Evolutionary conservation across 768 basidiomycete genomes (phyloP), one percentile per base, ranked within the genome.

Genomic region (Naganishia vishniacii): DNA sequence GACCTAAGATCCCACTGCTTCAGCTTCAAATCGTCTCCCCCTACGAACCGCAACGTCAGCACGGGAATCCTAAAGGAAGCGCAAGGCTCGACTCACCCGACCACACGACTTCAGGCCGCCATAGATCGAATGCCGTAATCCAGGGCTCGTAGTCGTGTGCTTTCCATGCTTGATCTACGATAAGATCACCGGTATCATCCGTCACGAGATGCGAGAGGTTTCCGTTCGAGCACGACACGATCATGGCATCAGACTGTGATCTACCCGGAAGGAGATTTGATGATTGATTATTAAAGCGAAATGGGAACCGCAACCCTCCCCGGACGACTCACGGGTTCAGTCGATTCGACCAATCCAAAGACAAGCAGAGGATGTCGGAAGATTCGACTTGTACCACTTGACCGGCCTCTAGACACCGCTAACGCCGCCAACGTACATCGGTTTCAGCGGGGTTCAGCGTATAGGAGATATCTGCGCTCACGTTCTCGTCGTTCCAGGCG

Each of bases 101-200:
- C 79, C 89, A 97, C 4, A 95, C 80, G 37, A 89, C 75, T 70
- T 85, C 84, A 0, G 81, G 79, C 65, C 92, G 80, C 88, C 91
- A 94, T 68, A 87, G 86, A 71, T 97, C 84, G 86, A 91, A 98
- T 0, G 88, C 85, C 0, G 88, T 85, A 51, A 91, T 84, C 95
- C 95, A 99, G 0, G 93, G 88, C 73, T 99, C 95, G 70, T 86
- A 85, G 63, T 92, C 89, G 70, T 98, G 95, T 0, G 89, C 93
- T 64, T 84, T 80, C 92, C 92, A 98, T 1, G 81, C 81, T 26
- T 83, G 77, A 4, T 79, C 78, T 3, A 86, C 74, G 0, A 72
- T 59, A 28, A 88, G 73, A 15, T 80, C 78, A 0, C 80, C 77
- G 6, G 83, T 80, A n/a, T 77, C 77, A 18, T 65, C 67, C 3